phyloP scores from a whole-genome alignment of 1,139 yeast genomes.

The Petasospora rhodanensis region DNA sequence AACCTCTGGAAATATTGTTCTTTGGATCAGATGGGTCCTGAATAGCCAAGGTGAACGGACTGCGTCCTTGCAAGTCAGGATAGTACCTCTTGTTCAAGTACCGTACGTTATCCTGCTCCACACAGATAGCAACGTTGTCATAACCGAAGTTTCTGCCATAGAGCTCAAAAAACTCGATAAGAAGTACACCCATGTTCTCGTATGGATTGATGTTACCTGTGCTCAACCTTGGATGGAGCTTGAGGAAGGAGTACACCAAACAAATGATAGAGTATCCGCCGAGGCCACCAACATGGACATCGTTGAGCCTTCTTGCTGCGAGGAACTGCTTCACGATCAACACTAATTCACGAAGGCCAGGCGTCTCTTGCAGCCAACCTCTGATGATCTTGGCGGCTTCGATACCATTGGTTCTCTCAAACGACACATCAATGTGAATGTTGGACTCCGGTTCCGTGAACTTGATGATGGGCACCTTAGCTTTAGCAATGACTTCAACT shows the following conservation, averaged over 20 bases:
- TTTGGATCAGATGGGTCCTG: constrained; percentile 85
- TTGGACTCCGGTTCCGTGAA: constrained; percentile 72
- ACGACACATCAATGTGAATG: constrained; percentile 85
- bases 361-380: constrained; percentile 67
- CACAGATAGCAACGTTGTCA: constrained; percentile 67
- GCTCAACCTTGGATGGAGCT: constrained; percentile 72
- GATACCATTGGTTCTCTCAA: constrained; percentile 83
- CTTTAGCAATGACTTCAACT: constrained; percentile 85
- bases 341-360: constrained; percentile 82
- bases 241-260: constrained; percentile 75
- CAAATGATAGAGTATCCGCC: constrained; percentile 95
- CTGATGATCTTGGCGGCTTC: constrained; percentile 80
- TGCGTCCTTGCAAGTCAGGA: constrained; percentile 51
- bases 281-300: constrained; percentile 93
- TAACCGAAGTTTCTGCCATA: constrained; percentile 91
- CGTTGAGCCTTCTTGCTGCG: constrained; percentile 72
- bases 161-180: constrained; percentile 92
- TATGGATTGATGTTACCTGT: constrained; percentile 62
- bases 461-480: constrained; percentile 94
- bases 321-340: constrained; percentile 84
- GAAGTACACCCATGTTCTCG: constrained; percentile 79
- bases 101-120: constrained; percentile 46
- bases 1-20: constrained; percentile 84
- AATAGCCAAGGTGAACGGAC: constrained; percentile 66
- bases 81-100: constrained; percentile 57